Percentiles rank a stretch among this genome's conserved stretches.
These are phyloP conservation scores for Leccinum fibrillosum DNA, from an alignment of 768 basidiomycete genomes.

Conservation along the genomic window DNA sequence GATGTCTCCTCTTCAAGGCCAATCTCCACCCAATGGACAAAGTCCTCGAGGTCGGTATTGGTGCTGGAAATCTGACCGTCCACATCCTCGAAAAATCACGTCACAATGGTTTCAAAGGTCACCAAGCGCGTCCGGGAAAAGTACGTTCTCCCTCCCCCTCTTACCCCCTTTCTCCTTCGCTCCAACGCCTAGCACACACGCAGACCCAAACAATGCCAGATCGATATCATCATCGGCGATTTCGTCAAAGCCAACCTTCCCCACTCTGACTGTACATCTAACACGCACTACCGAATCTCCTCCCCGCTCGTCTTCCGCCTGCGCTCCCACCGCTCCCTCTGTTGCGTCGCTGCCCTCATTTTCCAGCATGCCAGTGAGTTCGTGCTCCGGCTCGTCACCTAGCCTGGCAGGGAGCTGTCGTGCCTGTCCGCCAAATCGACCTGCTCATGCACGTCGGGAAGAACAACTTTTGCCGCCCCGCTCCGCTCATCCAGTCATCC, in stretches of 20 bases:
- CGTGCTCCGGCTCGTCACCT: constrained; percentile 85
- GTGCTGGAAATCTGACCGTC: no score
- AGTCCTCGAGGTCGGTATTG: no score
- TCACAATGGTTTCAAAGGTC: no score
- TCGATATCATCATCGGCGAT: constrained; percentile 94
- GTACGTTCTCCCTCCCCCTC: no score
- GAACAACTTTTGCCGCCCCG: constrained; percentile 88
- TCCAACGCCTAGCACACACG: background rate
- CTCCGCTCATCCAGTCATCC: constrained; percentile 92
- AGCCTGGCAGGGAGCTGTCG: constrained; percentile 82
- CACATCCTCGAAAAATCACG: no score
- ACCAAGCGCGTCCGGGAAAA: no score
- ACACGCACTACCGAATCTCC: constrained; percentile 99
- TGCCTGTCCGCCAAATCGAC: constrained; percentile 92
- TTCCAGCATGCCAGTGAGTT: constrained; percentile 99
- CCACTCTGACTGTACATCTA: constrained; percentile 98
- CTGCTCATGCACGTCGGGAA: constrained; percentile 95
- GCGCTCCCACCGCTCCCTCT: constrained; percentile 78
- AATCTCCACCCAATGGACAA: no score
- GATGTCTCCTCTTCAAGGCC: no score
- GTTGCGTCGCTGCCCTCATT: constrained; percentile 95
- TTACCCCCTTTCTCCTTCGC: background rate
- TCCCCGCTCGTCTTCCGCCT: constrained; percentile 97
- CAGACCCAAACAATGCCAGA: constrained; percentile 93
- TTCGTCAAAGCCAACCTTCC: constrained; percentile 96